Conservation (phyloP, 2,329 filamentous ascomycete species). For the Aureobasidium sp. region DNA sequence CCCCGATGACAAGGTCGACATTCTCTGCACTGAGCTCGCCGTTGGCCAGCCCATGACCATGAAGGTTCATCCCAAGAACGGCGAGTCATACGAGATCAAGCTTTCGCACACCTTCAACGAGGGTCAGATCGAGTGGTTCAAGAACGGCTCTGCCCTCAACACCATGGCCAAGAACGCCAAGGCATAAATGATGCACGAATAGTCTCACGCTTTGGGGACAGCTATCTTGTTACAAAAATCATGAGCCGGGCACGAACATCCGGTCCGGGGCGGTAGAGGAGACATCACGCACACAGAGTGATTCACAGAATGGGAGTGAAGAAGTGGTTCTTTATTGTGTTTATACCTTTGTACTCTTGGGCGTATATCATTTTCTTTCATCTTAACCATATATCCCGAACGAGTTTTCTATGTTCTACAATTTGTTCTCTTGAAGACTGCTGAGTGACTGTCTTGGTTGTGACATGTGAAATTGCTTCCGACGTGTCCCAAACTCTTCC, state of each 20-base stretch:
- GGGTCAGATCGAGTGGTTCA: slow-evolving; percentile 97
- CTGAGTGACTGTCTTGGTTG: neutral
- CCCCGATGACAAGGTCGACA: slow-evolving; percentile 84
- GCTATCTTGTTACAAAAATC: neutral
- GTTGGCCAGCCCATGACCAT: slow-evolving; percentile 92
- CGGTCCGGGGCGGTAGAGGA: slow-evolving; percentile 4
- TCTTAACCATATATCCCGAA: slow-evolving; percentile 1
- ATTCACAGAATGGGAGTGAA: slow-evolving; percentile 1
- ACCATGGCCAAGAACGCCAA: slow-evolving; percentile 71
- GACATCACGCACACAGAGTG: slow-evolving; percentile 2
- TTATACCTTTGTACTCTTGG: slow-evolving; percentile 14
- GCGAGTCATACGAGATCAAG: slow-evolving; percentile 66
- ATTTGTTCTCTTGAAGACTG: neutral
- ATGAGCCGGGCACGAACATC: slow-evolving; percentile 2
- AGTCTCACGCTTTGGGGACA: neutral
- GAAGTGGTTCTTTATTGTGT: slow-evolving; percentile 10
- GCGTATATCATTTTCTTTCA: slow-evolving; percentile 10
- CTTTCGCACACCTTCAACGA: slow-evolving; percentile 97
- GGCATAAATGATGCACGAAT: slow-evolving; percentile 9
- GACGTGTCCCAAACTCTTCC: too few relatives aligned
- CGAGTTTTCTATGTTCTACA: slow-evolving; percentile 3
- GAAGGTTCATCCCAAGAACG: slow-evolving; percentile 79
- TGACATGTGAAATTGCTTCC: neutral
- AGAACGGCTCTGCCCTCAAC: slow-evolving; percentile 94
- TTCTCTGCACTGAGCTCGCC: slow-evolving; percentile 78